A percentile compares a stretch with the other conserved stretches of the same genome.
Conservation (phyloP, 805 yeast species). For the Yarrowia keelungensis region DNA sequence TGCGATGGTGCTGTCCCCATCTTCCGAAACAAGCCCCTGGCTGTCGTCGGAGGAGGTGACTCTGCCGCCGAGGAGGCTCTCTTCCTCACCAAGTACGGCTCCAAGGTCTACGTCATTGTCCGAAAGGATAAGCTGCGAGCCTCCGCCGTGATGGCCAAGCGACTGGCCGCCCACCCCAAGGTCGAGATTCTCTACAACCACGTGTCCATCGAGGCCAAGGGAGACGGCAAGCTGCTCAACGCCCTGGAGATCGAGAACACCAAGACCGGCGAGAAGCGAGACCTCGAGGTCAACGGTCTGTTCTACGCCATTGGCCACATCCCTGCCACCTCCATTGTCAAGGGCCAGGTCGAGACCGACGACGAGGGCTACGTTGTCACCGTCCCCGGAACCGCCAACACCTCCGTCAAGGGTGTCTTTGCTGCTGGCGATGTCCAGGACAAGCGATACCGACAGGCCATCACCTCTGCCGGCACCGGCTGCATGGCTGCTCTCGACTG, state of each 20-base stretch:
- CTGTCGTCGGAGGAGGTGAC: constrained; percentile 99
- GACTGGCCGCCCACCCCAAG: constrained; percentile 83
- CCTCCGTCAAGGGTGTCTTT: constrained; percentile 88
- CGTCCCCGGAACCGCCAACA: constrained; percentile 84
- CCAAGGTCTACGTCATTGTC: constrained; percentile 90
- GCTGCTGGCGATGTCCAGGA: constrained; percentile 99
- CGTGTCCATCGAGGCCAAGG: constrained; percentile 85
- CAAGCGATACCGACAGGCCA: constrained; percentile 95
- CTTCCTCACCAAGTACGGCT: constrained; percentile 95
- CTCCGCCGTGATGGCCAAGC: constrained; percentile 94
- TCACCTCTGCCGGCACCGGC: constrained; percentile 99
- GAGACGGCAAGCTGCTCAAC: constrained; percentile 85
- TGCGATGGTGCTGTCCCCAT: constrained; percentile 99
- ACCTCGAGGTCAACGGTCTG: constrained; percentile 83
- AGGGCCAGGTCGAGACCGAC: constrained; percentile 80
- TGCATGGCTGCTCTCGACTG: constrained; percentile 99
- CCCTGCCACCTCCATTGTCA: constrained; percentile 88
- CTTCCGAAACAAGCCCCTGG: constrained; percentile 96
- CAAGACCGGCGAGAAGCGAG: constrained; percentile 70
- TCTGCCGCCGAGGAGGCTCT: constrained; percentile 99
- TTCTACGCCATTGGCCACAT: constrained; percentile 98
- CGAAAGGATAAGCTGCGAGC: constrained; percentile 96
- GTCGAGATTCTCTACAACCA: constrained; percentile 89
- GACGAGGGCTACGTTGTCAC: constrained; percentile 89
- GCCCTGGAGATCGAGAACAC: constrained; percentile 71